A percentile compares a stretch with the other conserved stretches of the same genome.
These are phyloP conservation scores for Huiozyma naganishii DNA, from an alignment of 805 yeast genomes.

Conservation along the genomic window DNA sequence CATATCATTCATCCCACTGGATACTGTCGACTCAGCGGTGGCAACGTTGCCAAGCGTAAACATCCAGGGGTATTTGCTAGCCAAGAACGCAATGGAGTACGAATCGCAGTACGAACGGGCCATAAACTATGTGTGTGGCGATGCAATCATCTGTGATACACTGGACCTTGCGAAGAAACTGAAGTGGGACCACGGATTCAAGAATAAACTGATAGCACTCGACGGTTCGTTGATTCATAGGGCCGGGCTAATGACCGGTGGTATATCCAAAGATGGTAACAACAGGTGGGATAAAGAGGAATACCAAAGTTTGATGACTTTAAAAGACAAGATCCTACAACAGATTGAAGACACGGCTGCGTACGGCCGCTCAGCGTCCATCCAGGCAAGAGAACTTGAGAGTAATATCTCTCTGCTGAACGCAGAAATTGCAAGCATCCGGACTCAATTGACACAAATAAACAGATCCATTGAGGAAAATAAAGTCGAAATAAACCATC, in stretches of 20 bases:
- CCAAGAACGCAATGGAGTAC: conserved; percentile 60
- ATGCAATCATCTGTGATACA: conserved; percentile 66
- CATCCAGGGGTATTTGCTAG: conserved; percentile 29
- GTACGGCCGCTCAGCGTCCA: conserved; percentile 39
- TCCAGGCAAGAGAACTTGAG: conserved; percentile 44
- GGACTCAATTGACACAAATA: conserved; percentile 35
- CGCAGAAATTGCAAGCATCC: conserved; percentile 33
- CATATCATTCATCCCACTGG: conserved; percentile 82
- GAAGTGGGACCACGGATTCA: conserved; percentile 52
- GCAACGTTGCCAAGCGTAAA: conserved; percentile 31
- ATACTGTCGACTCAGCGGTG: conserved; percentile 57
- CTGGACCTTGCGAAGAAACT: conserved; percentile 57
- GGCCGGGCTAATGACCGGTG: conserved; percentile 91
- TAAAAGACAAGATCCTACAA: conserved; percentile 39
- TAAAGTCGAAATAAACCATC: conserved; percentile 42
- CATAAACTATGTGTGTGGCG: conserved; percentile 67
- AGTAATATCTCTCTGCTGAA: conserved; percentile 45
- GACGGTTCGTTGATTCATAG: conserved; percentile 80
- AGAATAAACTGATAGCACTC: conserved; percentile 62
- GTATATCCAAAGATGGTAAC: conserved; percentile 39
- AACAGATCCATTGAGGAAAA: conserved; percentile 37
- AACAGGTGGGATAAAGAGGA: conserved; percentile 69
- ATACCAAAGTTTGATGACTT: conserved; percentile 40
- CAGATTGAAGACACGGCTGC: conserved; percentile 34
- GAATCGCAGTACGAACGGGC: conserved; percentile 65